Evolutionary conservation across 2,329 filamentous ascomycete genomes (phyloP).

Genomic region (Rutstroemia sp.): DNA sequence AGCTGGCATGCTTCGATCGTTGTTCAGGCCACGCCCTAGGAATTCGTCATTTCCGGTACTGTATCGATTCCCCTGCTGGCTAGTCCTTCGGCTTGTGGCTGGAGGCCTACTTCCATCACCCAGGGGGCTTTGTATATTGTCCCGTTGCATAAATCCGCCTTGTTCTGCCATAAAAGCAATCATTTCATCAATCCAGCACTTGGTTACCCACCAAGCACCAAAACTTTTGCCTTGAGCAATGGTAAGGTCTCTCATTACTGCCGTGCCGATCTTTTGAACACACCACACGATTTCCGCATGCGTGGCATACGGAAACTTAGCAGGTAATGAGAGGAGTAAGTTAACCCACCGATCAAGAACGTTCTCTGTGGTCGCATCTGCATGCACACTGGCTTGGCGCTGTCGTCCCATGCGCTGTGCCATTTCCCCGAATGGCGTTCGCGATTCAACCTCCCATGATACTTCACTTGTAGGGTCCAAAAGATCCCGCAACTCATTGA

Average conservation of each 20-base stretch:
- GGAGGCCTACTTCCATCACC: constrained; percentile 18
- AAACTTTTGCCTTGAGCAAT: constrained; percentile 73
- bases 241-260: constrained; percentile 74
- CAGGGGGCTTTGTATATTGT: constrained; percentile 32
- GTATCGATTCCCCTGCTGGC: constrained; percentile 24
- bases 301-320: constrained; percentile 65
- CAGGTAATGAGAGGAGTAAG: constrained; percentile 62
- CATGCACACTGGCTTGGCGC: constrained; percentile 32
- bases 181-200: constrained; percentile 95
- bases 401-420: constrained; percentile 39
- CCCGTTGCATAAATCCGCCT: constrained; percentile 74
- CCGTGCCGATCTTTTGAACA: constrained; percentile 67
- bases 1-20: constrained; percentile 16
- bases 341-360: constrained; percentile 72
- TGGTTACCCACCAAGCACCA: constrained; percentile 90
- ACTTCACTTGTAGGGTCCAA: constrained; percentile 58
- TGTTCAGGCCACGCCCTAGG: constrained; percentile 17
- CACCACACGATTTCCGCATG: constrained; percentile 69
- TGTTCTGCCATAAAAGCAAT: constrained; percentile 81
- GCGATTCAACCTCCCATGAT: constrained; percentile 55
- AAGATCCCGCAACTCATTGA: constrained; percentile 62
- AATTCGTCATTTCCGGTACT: constrained; percentile 29
- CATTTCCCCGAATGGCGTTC: constrained; percentile 53
- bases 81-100: constrained; percentile 17
- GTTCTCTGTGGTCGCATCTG: constrained; percentile 46